A percentile compares a stretch with the other conserved stretches of the same genome.
phyloP scores from a whole-genome alignment of 2,329 filamentous ascomycete species.

The Colletotrichum graminicola region DNA sequence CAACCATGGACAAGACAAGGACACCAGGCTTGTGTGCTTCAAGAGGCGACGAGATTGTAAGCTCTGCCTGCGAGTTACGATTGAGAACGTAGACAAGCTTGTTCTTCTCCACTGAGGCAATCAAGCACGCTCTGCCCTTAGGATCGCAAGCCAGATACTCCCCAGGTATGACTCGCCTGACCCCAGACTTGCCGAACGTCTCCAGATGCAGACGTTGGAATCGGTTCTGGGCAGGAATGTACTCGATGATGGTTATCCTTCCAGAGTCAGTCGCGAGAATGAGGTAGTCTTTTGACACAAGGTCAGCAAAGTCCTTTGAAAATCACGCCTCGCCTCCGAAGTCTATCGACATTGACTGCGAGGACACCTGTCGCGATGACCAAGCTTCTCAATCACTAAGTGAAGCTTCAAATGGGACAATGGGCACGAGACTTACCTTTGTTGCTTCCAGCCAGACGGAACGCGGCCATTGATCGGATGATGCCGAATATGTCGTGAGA shows the following conservation, averaged over 20 bases:
- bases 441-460: conserved; percentile 90
- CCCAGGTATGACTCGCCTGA: conserved; percentile 92
- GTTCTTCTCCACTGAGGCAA: conserved; percentile 97
- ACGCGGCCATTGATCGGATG: conserved; percentile 88
- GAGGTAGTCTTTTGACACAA: conserved; percentile 80
- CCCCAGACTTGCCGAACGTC: conserved; percentile 97
- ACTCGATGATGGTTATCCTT: conserved; percentile 93
- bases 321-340: conserved; percentile 23
- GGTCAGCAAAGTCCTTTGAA: conserved; percentile 40
- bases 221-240: conserved; percentile 84
- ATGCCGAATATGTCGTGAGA: conserved; percentile 98
- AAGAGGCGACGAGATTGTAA: conserved; percentile 96
- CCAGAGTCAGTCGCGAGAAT: conserved; percentile 96
- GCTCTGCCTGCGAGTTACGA: conserved; percentile 91
- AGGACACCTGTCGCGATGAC: conserved; percentile 30
- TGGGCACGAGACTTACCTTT: conserved; percentile 80
- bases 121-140: conserved; percentile 93
- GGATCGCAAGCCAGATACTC: conserved; percentile 97
- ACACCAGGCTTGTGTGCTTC: conserved; percentile 96
- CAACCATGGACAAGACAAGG: conserved; percentile 87
- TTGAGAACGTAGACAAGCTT: conserved; percentile 99
- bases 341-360: conserved; percentile 19
- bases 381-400: conserved; percentile 71
- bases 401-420: conserved; percentile 63
- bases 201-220: conserved; percentile 94